A percentile compares a stretch with the other conserved stretches of the same genome.
These are phyloP conservation scores for Acidomyces sp. DNA, from an alignment of 495 filamentous ascomycete genomes.

Conservation along the genomic window DNA sequence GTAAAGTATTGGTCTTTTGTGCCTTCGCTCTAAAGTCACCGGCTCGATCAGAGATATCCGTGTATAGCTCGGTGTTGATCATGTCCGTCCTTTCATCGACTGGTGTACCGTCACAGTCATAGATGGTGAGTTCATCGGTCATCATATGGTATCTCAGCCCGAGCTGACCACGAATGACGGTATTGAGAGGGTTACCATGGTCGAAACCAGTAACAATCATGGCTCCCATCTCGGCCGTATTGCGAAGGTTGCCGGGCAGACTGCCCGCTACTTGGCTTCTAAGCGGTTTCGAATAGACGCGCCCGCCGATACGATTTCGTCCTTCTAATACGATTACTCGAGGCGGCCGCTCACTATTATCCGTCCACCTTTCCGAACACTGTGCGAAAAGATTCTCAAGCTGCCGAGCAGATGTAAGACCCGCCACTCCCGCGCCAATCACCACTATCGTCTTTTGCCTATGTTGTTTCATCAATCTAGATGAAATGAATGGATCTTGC, in stretches of 20 bases:
- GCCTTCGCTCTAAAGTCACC: slow-evolving; percentile 75
- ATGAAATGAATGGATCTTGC: slow-evolving; percentile 23
- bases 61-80: slow-evolving; percentile 79
- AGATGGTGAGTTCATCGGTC: slow-evolving; percentile 74
- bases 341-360: slow-evolving; percentile 50
- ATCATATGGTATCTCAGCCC: slow-evolving; percentile 74
- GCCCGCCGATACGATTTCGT: slow-evolving; percentile 74
- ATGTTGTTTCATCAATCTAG: slow-evolving; percentile 31
- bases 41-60: slow-evolving; percentile 81
- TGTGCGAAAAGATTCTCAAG: slow-evolving; percentile 72
- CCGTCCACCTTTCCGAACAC: slow-evolving; percentile 50
- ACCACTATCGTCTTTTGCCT: slow-evolving; percentile 63
- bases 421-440: slow-evolving; percentile 88
- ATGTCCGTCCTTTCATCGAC: slow-evolving; percentile 70
- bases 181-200: slow-evolving; percentile 82
- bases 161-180: slow-evolving; percentile 80
- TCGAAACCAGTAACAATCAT: slow-evolving; percentile 97
- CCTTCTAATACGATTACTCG: slow-evolving; percentile 77
- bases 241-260: slow-evolving; percentile 40
- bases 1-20: slow-evolving; percentile 51
- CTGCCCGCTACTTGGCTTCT: slow-evolving; percentile 40
- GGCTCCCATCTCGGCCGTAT: slow-evolving; percentile 88
- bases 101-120: slow-evolving; percentile 71
- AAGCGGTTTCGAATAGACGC: slow-evolving; percentile 85
- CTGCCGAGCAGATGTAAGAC: slow-evolving; percentile 83